These are phyloP conservation scores for Ustulina deusta DNA, from an alignment of 2,329 filamentous ascomycete species.

Conservation along the genomic window DNA sequence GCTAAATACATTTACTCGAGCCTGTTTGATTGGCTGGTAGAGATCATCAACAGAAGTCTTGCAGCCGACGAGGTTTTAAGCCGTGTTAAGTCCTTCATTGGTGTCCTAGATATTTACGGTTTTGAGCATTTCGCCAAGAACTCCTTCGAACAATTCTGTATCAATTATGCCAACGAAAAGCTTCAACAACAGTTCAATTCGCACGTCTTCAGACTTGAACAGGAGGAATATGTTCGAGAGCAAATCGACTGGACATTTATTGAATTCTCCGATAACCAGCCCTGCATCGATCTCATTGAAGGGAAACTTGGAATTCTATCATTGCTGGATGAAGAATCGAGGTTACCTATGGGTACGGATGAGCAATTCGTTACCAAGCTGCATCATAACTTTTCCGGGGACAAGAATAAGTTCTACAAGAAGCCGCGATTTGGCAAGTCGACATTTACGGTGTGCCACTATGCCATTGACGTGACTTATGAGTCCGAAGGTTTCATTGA, in stretches of 20 bases:
- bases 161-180: slow-evolving; percentile 99
- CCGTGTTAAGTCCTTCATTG: slow-evolving; percentile 90
- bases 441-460: slow-evolving; percentile 97
- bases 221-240: slow-evolving; percentile 96
- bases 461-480: slow-evolving; percentile 97
- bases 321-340: slow-evolving; percentile 93
- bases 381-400: slow-evolving; percentile 88
- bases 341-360: slow-evolving; percentile 95
- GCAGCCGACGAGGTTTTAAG: slow-evolving; percentile 88
- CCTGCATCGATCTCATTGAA: slow-evolving; percentile 98
- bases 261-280: slow-evolving; percentile 99
- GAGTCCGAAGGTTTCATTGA: slow-evolving; percentile 99
- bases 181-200: slow-evolving; percentile 99
- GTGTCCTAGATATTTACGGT: slow-evolving; percentile 98
- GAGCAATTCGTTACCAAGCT: slow-evolving; percentile 97
- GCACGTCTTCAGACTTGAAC: slow-evolving; percentile 98
- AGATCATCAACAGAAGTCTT: slow-evolving; percentile 91
- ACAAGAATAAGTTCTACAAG: slow-evolving; percentile 98
- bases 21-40: slow-evolving; percentile 98
- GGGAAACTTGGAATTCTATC: slow-evolving; percentile 94
- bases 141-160: slow-evolving; percentile 99
- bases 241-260: slow-evolving; percentile 99
- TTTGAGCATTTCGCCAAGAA: slow-evolving; percentile 99
- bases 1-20: slow-evolving; percentile 99
- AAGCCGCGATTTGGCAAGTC: slow-evolving; percentile 98